Evolutionary conservation across 148 eudicot species (phyloP).

Genomic region (Persicaria tinctoria): DNA sequence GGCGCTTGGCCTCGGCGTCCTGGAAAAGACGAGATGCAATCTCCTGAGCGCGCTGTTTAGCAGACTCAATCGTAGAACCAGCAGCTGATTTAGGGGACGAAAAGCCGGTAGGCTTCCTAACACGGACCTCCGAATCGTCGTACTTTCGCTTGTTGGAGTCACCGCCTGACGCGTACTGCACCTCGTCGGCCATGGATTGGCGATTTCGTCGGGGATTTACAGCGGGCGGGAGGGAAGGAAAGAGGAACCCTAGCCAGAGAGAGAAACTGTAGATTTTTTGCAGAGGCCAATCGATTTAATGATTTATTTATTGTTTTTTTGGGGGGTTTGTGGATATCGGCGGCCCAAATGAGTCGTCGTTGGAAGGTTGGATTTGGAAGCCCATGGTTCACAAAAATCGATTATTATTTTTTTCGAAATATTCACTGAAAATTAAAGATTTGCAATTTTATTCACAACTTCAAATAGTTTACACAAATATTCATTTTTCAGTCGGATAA

Average conservation of each 20-base stretch:
- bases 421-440: no score
- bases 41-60: slow-evolving; percentile 69
- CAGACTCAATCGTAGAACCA: slow-evolving; percentile 39
- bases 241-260: not conserved
- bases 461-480: no score
- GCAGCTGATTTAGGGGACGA: slow-evolving; percentile 37
- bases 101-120: slow-evolving; percentile 59
- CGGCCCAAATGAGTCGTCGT: no score
- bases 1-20: slow-evolving; percentile 56
- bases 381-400: no score
- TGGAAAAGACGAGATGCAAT: slow-evolving; percentile 65
- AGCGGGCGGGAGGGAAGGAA: slow-evolving; percentile 2
- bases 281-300: not conserved
- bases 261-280: slow-evolving; percentile 2
- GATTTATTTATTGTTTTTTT: not conserved
- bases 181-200: slow-evolving; percentile 63
- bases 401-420: no score
- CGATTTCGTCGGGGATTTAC: not conserved
- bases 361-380: no score
- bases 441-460: no score
- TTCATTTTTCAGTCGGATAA: no score
- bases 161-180: slow-evolving; percentile 30
- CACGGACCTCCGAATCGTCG: slow-evolving; percentile 38
- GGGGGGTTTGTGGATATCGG: no score
- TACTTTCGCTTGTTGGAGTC: slow-evolving; percentile 68